Percentiles rank a stretch among this genome's conserved stretches.
Conservation (phyloP, 2,329 filamentous ascomycete genomes). For the Calonectria hongkongensis region DNA sequence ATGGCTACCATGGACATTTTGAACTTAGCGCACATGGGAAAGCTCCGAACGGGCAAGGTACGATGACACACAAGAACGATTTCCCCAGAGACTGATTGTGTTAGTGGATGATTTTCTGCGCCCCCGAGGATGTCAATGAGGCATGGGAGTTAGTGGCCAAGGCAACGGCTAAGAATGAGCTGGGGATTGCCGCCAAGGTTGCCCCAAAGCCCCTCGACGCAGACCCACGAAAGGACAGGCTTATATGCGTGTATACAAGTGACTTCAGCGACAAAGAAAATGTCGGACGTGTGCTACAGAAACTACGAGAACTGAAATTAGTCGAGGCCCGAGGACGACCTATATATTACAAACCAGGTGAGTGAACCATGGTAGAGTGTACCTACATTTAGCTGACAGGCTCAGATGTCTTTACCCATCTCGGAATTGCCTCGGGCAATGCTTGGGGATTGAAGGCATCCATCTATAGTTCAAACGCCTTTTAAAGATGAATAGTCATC, state of each 20-base stretch:
- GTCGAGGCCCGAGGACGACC: conserved; percentile 66
- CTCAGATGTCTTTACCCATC: conserved; percentile 80
- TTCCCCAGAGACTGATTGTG: conserved; percentile 55
- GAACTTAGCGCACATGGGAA: conserved; percentile 74
- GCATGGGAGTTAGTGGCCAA: conserved; percentile 80
- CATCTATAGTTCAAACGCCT: conserved; percentile 68
- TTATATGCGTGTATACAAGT: conserved; percentile 87
- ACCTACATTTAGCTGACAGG: conserved; percentile 40
- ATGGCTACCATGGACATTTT: conserved; percentile 74
- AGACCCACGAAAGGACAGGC: conserved; percentile 64
- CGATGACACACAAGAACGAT: conserved; percentile 32
- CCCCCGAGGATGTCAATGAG: conserved; percentile 71
- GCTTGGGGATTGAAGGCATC: conserved; percentile 77
- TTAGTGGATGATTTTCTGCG: conserved; percentile 85
- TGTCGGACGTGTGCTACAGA: conserved; percentile 79
- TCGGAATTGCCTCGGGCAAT: conserved; percentile 78
- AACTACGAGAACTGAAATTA: conserved; percentile 77
- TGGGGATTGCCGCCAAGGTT: conserved; percentile 85
- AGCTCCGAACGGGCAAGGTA: conserved; percentile 81
- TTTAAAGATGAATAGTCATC: background rate
- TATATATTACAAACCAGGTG: conserved; percentile 88
- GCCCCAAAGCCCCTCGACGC: conserved; percentile 70
- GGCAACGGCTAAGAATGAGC: conserved; percentile 79
- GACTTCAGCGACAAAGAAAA: conserved; percentile 83
- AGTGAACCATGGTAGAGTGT: conserved; percentile 55